These are phyloP conservation scores for Vitis rotundifolia DNA, from an alignment of 164 flowering plant species.

Conservation along the genomic window DNA sequence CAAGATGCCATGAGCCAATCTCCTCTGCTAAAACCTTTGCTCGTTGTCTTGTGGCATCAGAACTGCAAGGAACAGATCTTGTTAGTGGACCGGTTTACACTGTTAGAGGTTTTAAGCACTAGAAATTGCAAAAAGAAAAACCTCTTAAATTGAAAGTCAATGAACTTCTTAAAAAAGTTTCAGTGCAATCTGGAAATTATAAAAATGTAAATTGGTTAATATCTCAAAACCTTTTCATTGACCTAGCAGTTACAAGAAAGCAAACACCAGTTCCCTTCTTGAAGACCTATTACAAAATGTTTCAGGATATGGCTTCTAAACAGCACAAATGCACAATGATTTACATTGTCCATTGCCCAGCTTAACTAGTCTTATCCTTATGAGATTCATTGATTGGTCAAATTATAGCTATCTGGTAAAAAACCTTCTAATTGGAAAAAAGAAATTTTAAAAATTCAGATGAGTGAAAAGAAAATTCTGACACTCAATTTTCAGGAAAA, in stretches of 20 bases:
- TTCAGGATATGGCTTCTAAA: background rate
- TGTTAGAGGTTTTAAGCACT: no score
- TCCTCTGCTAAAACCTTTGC: constrained; percentile 87
- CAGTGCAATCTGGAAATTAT: no score
- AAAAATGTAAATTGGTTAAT: background rate
- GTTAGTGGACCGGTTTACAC: constrained; percentile 4
- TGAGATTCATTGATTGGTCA: no score
- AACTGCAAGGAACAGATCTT: constrained; percentile 48
- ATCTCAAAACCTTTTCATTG: background rate
- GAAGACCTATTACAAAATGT: background rate
- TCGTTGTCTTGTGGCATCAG: constrained; percentile 68
- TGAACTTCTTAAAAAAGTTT: no score
- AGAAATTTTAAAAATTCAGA: background rate
- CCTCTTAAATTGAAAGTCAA: background rate
- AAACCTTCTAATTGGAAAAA: background rate
- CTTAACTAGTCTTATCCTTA: no score
- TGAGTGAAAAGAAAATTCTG: background rate
- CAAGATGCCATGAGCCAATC: constrained; percentile 97
- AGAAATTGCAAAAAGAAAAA: no score
- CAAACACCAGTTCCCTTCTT: background rate
- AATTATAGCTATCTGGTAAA: background rate
- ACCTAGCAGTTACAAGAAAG: background rate
- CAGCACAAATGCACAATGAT: background rate
- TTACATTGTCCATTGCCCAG: background rate
- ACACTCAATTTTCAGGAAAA: background rate